phyloP scores from a whole-genome alignment of 495 filamentous ascomycete genomes.

The Aspergillus sclerotiicarbonarius region DNA sequence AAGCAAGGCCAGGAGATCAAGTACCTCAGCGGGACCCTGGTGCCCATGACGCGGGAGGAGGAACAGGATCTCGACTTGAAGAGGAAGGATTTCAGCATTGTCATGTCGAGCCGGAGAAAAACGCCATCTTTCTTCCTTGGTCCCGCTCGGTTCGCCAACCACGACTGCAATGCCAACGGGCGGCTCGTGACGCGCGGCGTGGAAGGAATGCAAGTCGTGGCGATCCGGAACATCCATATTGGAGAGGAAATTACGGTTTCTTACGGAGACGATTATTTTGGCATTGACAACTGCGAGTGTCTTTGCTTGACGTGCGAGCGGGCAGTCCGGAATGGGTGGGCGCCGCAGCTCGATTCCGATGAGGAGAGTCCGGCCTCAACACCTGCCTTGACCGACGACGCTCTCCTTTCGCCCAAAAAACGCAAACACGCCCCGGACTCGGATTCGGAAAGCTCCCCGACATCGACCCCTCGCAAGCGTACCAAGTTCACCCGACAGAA shows the following conservation, averaged over 20 bases:
- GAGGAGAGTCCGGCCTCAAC: constrained; percentile 36
- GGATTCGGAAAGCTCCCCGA: constrained; percentile 35
- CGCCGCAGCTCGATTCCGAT: constrained; percentile 41
- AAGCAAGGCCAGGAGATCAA: constrained; percentile 82
- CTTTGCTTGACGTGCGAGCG: constrained; percentile 85
- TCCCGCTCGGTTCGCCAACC: constrained; percentile 93
- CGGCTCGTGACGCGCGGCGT: constrained; percentile 75
- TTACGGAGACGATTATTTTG: constrained; percentile 96
- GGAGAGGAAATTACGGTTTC: constrained; percentile 95
- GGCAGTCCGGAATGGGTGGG: constrained; percentile 78
- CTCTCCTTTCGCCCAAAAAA: constrained; percentile 32
- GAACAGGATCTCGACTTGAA: constrained; percentile 74
- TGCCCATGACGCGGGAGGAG: constrained; percentile 85
- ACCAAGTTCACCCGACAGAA: constrained; percentile 37
- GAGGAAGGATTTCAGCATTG: constrained; percentile 92
- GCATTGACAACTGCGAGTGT: constrained; percentile 91
- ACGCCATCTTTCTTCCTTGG: constrained; percentile 87
- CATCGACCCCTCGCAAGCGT: constrained; percentile 37
- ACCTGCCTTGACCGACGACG: constrained; percentile 32
- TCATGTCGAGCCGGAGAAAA: constrained; percentile 88
- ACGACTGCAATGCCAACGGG: constrained; percentile 94
- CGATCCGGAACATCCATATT: constrained; percentile 72
- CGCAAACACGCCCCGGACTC: constrained; percentile 39
- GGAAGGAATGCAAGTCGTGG: constrained; percentile 84
- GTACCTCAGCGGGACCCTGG: constrained; percentile 83